A percentile compares a stretch with the other conserved stretches of the same genome.
Evolutionary conservation across 2,329 filamentous ascomycete genomes (phyloP).

Genomic region (Penicillium nordicum): DNA sequence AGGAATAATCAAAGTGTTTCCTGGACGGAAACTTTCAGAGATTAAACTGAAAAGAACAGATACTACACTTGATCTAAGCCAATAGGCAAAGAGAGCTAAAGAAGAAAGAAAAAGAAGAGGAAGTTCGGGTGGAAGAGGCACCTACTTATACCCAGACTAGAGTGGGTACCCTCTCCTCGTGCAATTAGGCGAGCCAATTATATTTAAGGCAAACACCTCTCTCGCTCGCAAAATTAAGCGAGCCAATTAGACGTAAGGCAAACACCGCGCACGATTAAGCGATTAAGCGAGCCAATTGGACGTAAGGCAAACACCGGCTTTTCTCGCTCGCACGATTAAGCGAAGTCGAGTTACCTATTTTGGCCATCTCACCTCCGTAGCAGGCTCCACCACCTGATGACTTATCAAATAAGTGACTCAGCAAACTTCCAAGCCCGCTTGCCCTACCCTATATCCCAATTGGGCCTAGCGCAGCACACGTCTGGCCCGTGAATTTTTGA

Average conservation of each 20-base stretch:
- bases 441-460: conserved; percentile 11
- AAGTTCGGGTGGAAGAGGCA: conserved; percentile 20
- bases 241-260: no score
- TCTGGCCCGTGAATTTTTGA: conserved; percentile 16
- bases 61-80: conserved; percentile 93
- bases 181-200: no score
- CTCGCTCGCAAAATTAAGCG: no score
- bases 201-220: no score
- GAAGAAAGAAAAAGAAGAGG: conserved; percentile 45
- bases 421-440: not conserved
- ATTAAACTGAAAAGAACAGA: conserved; percentile 99
- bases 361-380: not conserved
- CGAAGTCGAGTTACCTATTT: no score
- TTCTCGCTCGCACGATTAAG: no score
- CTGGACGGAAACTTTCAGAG: conserved; percentile 76
- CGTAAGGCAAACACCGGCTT: no score
- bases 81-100: conserved; percentile 54
- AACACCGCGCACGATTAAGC: no score
- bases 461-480: conserved; percentile 28
- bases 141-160: conserved; percentile 30
- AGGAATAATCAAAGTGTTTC: conserved; percentile 75
- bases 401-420: not conserved
- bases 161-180: not conserved
- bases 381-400: not conserved
- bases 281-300: no score